Evolutionary conservation across 495 filamentous ascomycete genomes (phyloP).

Genomic region (Penicillium herquei): DNA sequence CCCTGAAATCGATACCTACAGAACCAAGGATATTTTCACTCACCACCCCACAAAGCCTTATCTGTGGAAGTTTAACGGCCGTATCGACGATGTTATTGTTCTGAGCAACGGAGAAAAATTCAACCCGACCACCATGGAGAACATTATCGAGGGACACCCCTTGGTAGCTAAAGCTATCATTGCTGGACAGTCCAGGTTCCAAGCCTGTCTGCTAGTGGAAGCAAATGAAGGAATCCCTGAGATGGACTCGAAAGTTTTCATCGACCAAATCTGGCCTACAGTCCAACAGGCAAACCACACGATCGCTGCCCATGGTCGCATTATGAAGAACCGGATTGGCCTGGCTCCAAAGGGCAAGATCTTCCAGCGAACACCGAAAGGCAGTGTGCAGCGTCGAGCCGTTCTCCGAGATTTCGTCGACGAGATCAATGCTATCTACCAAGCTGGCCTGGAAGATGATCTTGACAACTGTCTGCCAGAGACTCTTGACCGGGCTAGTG

Average conservation of each 20-base stretch:
- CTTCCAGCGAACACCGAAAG: constrained; percentile 54
- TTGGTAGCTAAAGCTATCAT: constrained; percentile 32
- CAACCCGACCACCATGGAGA: constrained; percentile 41
- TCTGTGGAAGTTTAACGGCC: constrained; percentile 34
- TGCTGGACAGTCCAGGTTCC: constrained; percentile 33
- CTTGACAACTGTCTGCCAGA: constrained; percentile 11
- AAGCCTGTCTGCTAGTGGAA: constrained; percentile 39
- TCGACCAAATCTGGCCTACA: constrained; percentile 40
- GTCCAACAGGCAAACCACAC: constrained; percentile 49
- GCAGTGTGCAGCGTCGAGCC: constrained; percentile 33
- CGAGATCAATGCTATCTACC: constrained; percentile 30
- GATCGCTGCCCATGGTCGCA: constrained; percentile 23
- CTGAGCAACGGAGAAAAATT: constrained; percentile 44
- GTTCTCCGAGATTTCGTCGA: constrained; percentile 24
- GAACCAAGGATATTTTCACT: constrained; percentile 57
- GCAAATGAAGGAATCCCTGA: constrained; percentile 8
- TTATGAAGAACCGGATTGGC: constrained; percentile 24
- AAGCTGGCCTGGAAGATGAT: constrained; percentile 11
- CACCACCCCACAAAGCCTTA: constrained; percentile 30
- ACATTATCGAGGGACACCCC: constrained; percentile 24
- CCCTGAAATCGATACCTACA: constrained; percentile 50
- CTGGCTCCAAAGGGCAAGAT: constrained; percentile 49
- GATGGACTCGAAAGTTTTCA: constrained; percentile 28
- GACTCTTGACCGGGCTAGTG: constrained; percentile 8
- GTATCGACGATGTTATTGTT: constrained; percentile 43